Percentiles rank a stretch among this genome's conserved stretches.
phyloP scores from a whole-genome alignment of 2,329 filamentous ascomycete genomes.

The Torrubiellomyces zombiae region DNA sequence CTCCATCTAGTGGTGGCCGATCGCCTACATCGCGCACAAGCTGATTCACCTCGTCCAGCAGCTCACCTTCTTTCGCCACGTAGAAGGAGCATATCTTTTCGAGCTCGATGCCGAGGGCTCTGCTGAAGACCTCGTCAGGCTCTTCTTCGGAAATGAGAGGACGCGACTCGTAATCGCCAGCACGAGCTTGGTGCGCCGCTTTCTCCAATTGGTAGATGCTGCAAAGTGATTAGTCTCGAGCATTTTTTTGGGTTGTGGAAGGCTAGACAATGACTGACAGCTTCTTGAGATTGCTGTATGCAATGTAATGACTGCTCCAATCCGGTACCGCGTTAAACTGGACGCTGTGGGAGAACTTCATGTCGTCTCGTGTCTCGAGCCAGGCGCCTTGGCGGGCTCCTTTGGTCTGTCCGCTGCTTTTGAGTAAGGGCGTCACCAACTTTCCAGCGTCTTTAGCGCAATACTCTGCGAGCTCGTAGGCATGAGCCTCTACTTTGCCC shows the following conservation, averaged over 20 bases:
- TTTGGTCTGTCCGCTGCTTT: constrained; percentile 23
- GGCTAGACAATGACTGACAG: constrained; percentile 48
- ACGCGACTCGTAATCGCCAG: constrained; percentile 63
- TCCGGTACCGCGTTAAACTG: constrained; percentile 99
- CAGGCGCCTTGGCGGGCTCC: constrained; percentile 47
- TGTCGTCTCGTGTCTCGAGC: constrained; percentile 64
- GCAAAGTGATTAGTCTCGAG: constrained; percentile 2
- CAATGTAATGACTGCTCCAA: constrained; percentile 96
- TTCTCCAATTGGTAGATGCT: constrained; percentile 96
- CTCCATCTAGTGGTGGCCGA: constrained; percentile 32
- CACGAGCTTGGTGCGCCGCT: constrained; percentile 46
- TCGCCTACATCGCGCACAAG: constrained; percentile 62
- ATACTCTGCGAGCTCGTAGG: constrained; percentile 27
- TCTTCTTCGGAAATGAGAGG: constrained; percentile 62
- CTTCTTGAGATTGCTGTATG: constrained; percentile 98
- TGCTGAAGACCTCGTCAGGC: constrained; percentile 66
- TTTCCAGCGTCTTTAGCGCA: too few species aligned
- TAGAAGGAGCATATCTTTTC: constrained; percentile 94
- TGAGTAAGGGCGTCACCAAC: too few species aligned
- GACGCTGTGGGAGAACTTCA: constrained; percentile 99
- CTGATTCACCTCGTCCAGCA: constrained; percentile 63
- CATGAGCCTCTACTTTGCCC: constrained; percentile 6
- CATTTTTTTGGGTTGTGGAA: too few species aligned
- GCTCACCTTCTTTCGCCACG: constrained; percentile 71
- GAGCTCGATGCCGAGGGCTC: constrained; percentile 71